A percentile compares a stretch with the other conserved stretches of the same genome.
These are phyloP conservation scores for Hypoxylon sp. DNA, from an alignment of 2,329 filamentous ascomycete genomes.

Conservation along the genomic window DNA sequence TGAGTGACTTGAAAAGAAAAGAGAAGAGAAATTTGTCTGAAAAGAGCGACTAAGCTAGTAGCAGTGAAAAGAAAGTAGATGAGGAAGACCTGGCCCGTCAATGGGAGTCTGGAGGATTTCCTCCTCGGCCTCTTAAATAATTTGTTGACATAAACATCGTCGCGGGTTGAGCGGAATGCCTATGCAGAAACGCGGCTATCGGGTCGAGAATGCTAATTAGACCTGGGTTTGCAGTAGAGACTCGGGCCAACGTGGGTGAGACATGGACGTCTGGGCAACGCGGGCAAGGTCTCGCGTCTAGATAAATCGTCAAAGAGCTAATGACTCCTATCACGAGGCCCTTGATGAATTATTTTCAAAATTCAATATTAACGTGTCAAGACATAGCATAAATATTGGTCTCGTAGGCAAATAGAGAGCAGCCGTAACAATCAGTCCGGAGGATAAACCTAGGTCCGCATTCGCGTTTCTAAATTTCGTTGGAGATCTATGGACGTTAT, in stretches of 20 bases:
- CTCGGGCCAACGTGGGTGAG: conserved; percentile 44
- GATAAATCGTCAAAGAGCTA: not conserved
- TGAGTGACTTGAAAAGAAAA: conserved; percentile 50
- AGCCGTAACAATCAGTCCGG: not conserved
- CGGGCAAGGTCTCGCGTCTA: conserved; percentile 21
- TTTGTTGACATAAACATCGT: conserved; percentile 29
- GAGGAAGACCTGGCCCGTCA: conserved; percentile 23
- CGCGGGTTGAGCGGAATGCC: conserved; percentile 46
- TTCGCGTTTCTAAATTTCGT: not conserved
- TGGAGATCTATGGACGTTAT: conserved; percentile 5
- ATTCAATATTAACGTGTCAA: not conserved
- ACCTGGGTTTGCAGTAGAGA: conserved; percentile 40
- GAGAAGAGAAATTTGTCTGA: conserved; percentile 37
- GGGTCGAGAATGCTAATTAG: conserved; percentile 51
- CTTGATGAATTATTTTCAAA: not conserved
- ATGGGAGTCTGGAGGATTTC: conserved; percentile 2
- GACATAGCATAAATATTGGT: not conserved
- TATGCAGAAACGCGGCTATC: conserved; percentile 43
- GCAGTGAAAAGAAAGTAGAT: conserved; percentile 33
- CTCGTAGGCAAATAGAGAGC: not conserved
- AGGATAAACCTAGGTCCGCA: not conserved
- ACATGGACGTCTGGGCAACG: conserved; percentile 42
- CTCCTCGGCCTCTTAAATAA: conserved; percentile 43
- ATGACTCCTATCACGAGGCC: not conserved
- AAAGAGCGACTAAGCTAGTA: conserved; percentile 44